Evolutionary conservation across 106 monocot species (phyloP).

Genomic region (Xerophyta viscosa): DNA sequence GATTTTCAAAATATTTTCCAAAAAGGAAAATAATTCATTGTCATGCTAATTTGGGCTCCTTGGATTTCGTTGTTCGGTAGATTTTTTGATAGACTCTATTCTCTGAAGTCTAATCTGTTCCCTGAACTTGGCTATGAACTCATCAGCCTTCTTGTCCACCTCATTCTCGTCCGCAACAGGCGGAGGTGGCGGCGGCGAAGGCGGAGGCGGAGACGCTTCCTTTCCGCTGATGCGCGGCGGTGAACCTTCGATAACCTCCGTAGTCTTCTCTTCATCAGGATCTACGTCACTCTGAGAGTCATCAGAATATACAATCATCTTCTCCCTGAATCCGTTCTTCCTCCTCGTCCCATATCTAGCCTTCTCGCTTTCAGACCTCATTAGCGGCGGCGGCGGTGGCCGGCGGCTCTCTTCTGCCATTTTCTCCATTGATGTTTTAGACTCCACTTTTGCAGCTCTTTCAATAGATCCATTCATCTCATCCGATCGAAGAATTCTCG

Average conservation of each 20-base stretch:
- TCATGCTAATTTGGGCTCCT: constrained; percentile 7
- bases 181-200: too few relatives aligned
- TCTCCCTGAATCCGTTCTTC: constrained; percentile 18
- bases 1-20: too few relatives aligned
- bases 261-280: background rate
- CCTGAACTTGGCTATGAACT: constrained; percentile 94
- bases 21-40: too few relatives aligned
- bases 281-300: constrained; percentile 15
- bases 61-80: constrained; percentile 26
- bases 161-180: constrained; percentile 72
- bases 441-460: background rate
- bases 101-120: constrained; percentile 95
- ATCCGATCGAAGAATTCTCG: constrained; percentile 24
- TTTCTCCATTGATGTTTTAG: background rate
- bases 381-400: background rate
- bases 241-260: constrained; percentile 12
- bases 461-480: background rate
- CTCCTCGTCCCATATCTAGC: background rate
- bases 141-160: constrained; percentile 97
- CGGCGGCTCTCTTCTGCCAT: background rate
- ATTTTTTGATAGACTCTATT: constrained; percentile 82
- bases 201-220: too few relatives aligned
- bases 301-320: constrained; percentile 31
- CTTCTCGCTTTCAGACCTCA: constrained; percentile 6
- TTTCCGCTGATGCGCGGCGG: too few relatives aligned